Percentiles rank a stretch among this genome's conserved stretches.
Conservation (phyloP, 768 basidiomycete genomes). For the Podaxis sp. region DNA sequence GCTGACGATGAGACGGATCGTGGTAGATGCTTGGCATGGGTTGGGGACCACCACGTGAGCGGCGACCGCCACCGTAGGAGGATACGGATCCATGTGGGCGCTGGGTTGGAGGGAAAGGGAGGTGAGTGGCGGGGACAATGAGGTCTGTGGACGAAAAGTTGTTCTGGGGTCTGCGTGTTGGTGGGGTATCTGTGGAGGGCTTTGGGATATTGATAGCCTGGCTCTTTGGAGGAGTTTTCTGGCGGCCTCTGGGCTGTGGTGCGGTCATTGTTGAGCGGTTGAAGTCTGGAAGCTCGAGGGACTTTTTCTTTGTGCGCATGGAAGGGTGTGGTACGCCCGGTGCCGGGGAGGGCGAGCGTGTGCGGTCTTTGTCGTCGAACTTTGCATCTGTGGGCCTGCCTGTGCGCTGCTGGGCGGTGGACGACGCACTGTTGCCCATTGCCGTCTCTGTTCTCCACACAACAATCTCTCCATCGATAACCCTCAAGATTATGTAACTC, state of each 20-base stretch:
- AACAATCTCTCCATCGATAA: constrained; percentile 4
- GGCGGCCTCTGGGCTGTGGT: constrained; percentile 13
- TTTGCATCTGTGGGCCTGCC: neutral
- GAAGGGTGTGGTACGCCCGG: constrained; percentile 52
- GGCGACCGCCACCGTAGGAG: neutral
- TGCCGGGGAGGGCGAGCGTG: constrained; percentile 38
- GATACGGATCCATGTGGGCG: constrained; percentile 10
- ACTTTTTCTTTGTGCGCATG: constrained; percentile 65
- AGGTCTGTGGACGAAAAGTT: constrained; percentile 29
- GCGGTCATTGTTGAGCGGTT: constrained; percentile 32
- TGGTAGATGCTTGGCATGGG: constrained; percentile 49
- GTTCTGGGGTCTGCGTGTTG: constrained; percentile 21
- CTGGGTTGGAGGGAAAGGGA: constrained; percentile 22
- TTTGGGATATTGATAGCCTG: constrained; percentile 40
- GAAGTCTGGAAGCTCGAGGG: constrained; percentile 76
- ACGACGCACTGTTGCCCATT: constrained; percentile 23
- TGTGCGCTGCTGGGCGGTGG: constrained; percentile 9
- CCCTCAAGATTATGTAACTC: neutral
- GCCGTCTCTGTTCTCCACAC: neutral
- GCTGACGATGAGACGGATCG: constrained; percentile 19
- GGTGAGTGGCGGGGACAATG: constrained; percentile 23
- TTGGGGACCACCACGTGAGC: constrained; percentile 23
- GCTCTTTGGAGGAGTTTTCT: constrained; percentile 27
- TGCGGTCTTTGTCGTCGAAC: constrained; percentile 14
- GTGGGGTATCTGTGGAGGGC: constrained; percentile 24